phyloP scores from a whole-genome alignment of 306 rosid genomes.

The Abrus pulchellus region DNA sequence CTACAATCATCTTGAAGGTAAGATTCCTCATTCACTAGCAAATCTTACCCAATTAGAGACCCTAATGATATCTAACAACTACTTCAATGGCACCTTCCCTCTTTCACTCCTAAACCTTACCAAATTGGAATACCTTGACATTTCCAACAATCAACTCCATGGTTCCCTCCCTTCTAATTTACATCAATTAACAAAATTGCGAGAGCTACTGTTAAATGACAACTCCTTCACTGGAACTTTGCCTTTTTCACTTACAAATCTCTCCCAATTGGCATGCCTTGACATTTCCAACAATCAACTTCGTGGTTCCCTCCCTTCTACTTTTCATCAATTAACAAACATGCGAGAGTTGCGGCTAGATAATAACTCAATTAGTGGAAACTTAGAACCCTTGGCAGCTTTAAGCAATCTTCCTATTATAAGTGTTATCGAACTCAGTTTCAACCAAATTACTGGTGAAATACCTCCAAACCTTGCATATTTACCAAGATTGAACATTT shows the following conservation, averaged over 20 bases:
- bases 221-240: background rate
- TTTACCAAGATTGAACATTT: background rate
- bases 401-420: too few species aligned
- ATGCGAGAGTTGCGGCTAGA: background rate
- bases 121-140: background rate
- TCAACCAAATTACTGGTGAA: background rate
- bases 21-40: background rate
- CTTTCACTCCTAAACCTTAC: background rate
- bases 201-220: too few species aligned
- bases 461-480: background rate
- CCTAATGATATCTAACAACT: background rate
- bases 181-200: too few species aligned
- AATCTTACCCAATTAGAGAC: background rate
- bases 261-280: background rate
- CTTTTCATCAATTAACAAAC: background rate
- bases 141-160: background rate
- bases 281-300: slow-evolving; percentile 14
- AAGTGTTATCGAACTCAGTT: background rate
- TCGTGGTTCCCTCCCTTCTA: background rate
- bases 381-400: background rate
- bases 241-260: background rate
- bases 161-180: background rate
- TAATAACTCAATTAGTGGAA: background rate
- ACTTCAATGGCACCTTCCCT: background rate
- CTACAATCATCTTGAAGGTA: background rate